These are phyloP conservation scores for Musa acuminata DNA, from an alignment of 176 grass and related monocot species.

Conservation along the genomic window DNA sequence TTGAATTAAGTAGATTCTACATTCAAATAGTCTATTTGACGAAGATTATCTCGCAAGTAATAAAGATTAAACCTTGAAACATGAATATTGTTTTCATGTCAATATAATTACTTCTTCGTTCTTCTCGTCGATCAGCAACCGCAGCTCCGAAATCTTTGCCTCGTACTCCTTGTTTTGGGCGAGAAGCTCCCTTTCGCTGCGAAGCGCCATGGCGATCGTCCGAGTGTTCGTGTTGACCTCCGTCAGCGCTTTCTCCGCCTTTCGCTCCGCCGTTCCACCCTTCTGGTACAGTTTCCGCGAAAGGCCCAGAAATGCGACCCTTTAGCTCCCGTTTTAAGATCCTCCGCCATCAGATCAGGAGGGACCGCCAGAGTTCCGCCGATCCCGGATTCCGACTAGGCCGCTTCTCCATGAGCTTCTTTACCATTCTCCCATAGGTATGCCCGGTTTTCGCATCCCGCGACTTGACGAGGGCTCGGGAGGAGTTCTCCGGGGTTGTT, in stretches of 20 bases:
- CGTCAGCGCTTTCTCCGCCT: slow-evolving; percentile 38
- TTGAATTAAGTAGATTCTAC: not conserved
- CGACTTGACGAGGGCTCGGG: not conserved
- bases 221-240: slow-evolving; percentile 77
- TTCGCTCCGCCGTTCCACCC: not conserved
- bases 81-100: not conserved
- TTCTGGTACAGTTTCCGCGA: not conserved
- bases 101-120: slow-evolving; percentile 36
- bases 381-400: not conserved
- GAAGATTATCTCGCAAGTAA: not conserved
- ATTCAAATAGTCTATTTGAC: not conserved
- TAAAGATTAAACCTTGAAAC: not conserved
- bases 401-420: slow-evolving; percentile 1
- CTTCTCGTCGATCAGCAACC: slow-evolving; percentile 50
- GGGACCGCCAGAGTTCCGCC: not conserved
- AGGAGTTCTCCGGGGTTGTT: not conserved
- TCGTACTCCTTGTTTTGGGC: slow-evolving; percentile 72
- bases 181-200: slow-evolving; percentile 87
- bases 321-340: not conserved
- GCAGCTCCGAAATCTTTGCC: slow-evolving; percentile 62
- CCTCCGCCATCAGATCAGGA: not conserved
- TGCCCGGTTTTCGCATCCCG: not conserved
- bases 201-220: slow-evolving; percentile 78
- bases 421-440: not conserved
- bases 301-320: not conserved